Evolutionary conservation across 2,329 filamentous ascomycete species (phyloP).

Genomic region (Apiospora pterosperma): DNA sequence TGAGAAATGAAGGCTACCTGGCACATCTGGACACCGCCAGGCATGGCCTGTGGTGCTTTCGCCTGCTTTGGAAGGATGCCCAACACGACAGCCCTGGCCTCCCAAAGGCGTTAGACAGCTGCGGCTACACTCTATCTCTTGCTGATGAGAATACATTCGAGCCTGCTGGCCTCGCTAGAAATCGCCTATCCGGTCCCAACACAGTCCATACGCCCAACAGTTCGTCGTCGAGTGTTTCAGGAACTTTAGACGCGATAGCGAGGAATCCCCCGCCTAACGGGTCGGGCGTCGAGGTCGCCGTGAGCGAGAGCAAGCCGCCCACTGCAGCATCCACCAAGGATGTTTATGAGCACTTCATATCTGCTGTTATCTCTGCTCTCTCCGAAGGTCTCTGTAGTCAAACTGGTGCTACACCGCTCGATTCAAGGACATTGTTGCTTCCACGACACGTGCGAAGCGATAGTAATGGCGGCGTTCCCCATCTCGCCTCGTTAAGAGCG

Average conservation of each 20-base stretch:
- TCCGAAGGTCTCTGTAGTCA: slow-evolving; percentile 46
- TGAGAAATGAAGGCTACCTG: slow-evolving; percentile 51
- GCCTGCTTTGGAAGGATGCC: slow-evolving; percentile 40
- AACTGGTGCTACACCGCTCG: slow-evolving; percentile 48
- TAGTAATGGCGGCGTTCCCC: slow-evolving; percentile 23
- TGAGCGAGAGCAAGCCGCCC: slow-evolving; percentile 30
- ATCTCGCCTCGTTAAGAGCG: slow-evolving; percentile 49
- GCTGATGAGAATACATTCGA: slow-evolving; percentile 51
- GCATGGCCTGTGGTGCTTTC: slow-evolving; percentile 54
- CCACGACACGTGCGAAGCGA: slow-evolving; percentile 28
- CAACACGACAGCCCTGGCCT: slow-evolving; percentile 4
- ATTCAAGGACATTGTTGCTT: slow-evolving; percentile 50
- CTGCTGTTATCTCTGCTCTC: slow-evolving; percentile 48
- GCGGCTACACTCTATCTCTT: slow-evolving; percentile 39
- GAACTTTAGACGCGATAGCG: slow-evolving; percentile 4
- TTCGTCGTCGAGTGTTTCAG: slow-evolving; percentile 39
- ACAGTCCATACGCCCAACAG: slow-evolving; percentile 42
- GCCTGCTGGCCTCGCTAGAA: slow-evolving; percentile 44
- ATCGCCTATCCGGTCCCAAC: slow-evolving; percentile 35
- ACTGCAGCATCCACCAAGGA: slow-evolving; percentile 36
- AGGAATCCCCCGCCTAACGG: neutral
- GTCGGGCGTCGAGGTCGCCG: slow-evolving; percentile 9
- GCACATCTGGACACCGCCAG: slow-evolving; percentile 49
- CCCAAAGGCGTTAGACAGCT: slow-evolving; percentile 35
- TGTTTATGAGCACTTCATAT: slow-evolving; percentile 52